Conservation (phyloP, 139 green algal species). For the Chlamydomonas incerta region DNA sequence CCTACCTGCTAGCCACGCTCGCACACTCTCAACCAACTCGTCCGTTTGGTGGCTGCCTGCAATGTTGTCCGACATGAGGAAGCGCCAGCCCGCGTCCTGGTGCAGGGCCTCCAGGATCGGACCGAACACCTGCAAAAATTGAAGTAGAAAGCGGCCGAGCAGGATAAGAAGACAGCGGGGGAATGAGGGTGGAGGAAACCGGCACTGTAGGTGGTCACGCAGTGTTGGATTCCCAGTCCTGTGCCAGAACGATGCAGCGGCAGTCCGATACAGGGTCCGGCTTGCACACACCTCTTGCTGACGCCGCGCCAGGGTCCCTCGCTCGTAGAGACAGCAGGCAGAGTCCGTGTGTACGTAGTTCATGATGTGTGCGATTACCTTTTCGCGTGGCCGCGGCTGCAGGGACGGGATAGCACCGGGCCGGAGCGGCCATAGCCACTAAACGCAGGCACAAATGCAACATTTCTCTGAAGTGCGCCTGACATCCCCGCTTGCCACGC, state of each 20-base stretch:
- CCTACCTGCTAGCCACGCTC: conserved; percentile 60
- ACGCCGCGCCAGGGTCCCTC: conserved; percentile 26
- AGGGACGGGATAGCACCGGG: neutral
- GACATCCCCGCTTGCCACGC: no score
- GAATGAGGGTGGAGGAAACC: no score
- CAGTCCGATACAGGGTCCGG: no score
- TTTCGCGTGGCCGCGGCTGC: conserved; percentile 73
- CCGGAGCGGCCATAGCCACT: neutral
- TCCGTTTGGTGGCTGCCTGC: conserved; percentile 68
- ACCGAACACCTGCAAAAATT: conserved; percentile 66
- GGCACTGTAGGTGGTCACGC: no score
- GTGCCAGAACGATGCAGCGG: no score
- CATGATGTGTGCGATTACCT: conserved; percentile 84
- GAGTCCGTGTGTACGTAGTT: conserved; percentile 90
- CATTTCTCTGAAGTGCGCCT: no score
- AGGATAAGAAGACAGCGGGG: no score
- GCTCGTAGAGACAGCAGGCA: conserved; percentile 74
- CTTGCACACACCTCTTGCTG: conserved; percentile 40
- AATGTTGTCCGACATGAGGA: conserved; percentile 75
- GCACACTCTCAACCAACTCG: conserved; percentile 50
- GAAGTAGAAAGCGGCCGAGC: no score
- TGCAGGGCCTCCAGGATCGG: conserved; percentile 77
- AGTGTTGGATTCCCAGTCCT: no score
- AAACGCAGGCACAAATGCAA: no score
- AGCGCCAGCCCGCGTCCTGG: conserved; percentile 62